Evolutionary conservation across 257 asterid species (phyloP), one percentile per base, ranked within the genome.

Genomic region (Asclepias syriaca): DNA sequence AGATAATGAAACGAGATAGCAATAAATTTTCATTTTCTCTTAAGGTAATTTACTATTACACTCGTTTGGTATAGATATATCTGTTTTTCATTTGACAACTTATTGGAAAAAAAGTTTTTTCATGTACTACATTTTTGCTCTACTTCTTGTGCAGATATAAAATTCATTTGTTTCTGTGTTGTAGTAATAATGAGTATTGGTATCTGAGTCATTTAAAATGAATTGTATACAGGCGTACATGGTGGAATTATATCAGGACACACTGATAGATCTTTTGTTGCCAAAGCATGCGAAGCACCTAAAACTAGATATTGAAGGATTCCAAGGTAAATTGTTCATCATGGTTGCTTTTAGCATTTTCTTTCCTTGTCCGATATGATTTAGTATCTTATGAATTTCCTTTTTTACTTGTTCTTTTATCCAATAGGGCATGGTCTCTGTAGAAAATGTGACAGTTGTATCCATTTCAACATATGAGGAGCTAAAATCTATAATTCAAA

Each of bases 221-320:
- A 66, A 50, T 68, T 65, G 58, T 75, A 65, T 85, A 78, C 85
- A 95, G 99, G 98, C 85, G 8, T 95, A 95, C 76, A 90, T 95
- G 96, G 96, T 95, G 80, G 98, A 95, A 72, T 76, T 95, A 78
- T 92, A 95, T 83, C 98, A 95, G 81, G 98, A 95, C 73, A 86
- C 91, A 7, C 79, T 95, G 48, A 80, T 95, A 32, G 99, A 95
- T 73, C 96, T 95, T 51, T 77, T 95, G 60, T 82, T 87, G 64
- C 96, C 97, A 15, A 95, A 90, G 86, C 68, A 85, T 49, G 88
- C 84, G 43, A 89, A 85, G 80, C 96, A 85, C 59, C 69, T 63
- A 85, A 90, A 86, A 79, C 79, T 95, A 83, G 99, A 95, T 72
- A 92, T 95, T 6, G 79, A 95, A 92, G 74, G 99, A 95, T 70